Conservation (phyloP, 2,329 filamentous ascomycete species). For the Penicillium expansum region DNA sequence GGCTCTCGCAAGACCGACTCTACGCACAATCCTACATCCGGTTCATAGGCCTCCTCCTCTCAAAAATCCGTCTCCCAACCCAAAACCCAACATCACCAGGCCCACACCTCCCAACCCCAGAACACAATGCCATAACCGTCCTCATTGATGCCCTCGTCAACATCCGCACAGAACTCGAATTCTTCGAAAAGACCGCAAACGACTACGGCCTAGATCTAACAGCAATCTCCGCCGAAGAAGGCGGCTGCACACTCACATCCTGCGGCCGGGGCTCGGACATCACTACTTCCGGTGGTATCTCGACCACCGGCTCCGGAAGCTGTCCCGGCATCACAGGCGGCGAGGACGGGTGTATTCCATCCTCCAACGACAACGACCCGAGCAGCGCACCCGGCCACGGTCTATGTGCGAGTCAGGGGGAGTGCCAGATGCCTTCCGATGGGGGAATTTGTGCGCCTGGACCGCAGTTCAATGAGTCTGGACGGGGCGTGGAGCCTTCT, state of each 20-base stretch:
- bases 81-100: conserved; percentile 28
- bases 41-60: conserved; percentile 64
- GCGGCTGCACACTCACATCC: conserved; percentile 32
- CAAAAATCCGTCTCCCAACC: conserved; percentile 56
- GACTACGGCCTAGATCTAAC: conserved; percentile 58
- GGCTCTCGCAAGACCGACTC: conserved; percentile 70
- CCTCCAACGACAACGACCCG: too few species aligned
- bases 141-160: conserved; percentile 64
- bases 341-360: not conserved
- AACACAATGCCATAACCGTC: conserved; percentile 60
- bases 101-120: conserved; percentile 36
- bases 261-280: conserved; percentile 11
- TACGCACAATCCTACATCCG: conserved; percentile 69
- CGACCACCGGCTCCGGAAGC: conserved; percentile 17
- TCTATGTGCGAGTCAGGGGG: conserved; percentile 19
- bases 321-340: conserved; percentile 31
- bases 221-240: conserved; percentile 34
- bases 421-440: conserved; percentile 22
- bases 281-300: conserved; percentile 16
- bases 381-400: conserved; percentile 10
- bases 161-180: conserved; percentile 63
- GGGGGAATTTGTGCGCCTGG: conserved; percentile 13
- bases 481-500: not conserved
- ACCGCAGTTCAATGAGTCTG: not conserved
- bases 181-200: conserved; percentile 64